Evolutionary conservation across 2,329 filamentous ascomycete genomes (phyloP).

Genomic region (Chaetomium globosum): DNA sequence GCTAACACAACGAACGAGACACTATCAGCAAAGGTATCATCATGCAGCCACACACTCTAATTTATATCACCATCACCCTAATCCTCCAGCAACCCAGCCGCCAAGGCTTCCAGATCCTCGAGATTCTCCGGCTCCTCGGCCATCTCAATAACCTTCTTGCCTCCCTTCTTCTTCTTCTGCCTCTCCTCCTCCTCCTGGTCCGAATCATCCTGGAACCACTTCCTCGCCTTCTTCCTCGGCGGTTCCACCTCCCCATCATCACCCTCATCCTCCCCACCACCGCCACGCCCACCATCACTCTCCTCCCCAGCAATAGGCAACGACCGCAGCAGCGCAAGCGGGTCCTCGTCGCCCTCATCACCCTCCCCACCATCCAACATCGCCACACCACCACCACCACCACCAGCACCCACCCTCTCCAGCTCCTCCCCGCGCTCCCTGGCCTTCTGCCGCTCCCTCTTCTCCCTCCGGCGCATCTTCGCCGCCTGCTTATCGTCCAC

Average conservation of each 20-base stretch:
- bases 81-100: conserved; percentile 67
- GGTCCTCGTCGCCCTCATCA: conserved; percentile 52
- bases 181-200: conserved; percentile 50
- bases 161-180: conserved; percentile 51
- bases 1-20: not conserved
- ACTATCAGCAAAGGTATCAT: conserved; percentile 8
- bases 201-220: conserved; percentile 68
- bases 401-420: conserved; percentile 35
- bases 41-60: not conserved
- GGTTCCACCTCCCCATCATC: conserved; percentile 47
- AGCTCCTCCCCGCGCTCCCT: conserved; percentile 53
- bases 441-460: conserved; percentile 72
- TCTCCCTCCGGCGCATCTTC: conserved; percentile 76
- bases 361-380: conserved; percentile 37
- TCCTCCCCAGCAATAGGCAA: conserved; percentile 53
- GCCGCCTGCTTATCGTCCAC: conserved; percentile 78
- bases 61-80: conserved; percentile 28
- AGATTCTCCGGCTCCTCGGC: conserved; percentile 74
- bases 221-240: conserved; percentile 57
- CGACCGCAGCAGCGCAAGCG: conserved; percentile 60
- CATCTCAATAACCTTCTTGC: conserved; percentile 62
- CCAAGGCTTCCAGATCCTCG: conserved; percentile 77
- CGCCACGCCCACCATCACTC: conserved; percentile 37
- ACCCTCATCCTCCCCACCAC: conserved; percentile 39
- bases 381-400: conserved; percentile 29